These are phyloP conservation scores for Gelatoporia subvermispora DNA, from an alignment of 768 basidiomycete genomes.

Conservation along the genomic window DNA sequence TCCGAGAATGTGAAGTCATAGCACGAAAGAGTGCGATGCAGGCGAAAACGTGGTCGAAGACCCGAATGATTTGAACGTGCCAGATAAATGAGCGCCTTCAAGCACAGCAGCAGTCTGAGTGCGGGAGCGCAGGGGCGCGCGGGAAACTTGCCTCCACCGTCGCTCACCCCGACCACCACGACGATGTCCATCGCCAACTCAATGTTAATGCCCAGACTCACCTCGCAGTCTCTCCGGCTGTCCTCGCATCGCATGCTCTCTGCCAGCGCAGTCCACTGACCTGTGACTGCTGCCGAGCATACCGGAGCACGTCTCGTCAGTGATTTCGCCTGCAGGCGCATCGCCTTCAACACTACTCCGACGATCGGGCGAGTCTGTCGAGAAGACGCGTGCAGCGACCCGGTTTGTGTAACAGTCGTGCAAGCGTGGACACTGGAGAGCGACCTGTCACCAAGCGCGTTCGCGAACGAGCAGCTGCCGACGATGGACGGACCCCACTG, in stretches of 20 bases:
- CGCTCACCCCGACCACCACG: no score
- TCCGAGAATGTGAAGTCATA: no score
- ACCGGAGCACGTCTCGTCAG: constrained; percentile 66
- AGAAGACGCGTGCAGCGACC: constrained; percentile 70
- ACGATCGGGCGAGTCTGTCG: constrained; percentile 63
- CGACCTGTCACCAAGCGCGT: constrained; percentile 89
- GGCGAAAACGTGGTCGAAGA: no score
- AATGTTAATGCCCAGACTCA: not conserved
- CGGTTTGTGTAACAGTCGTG: constrained; percentile 90
- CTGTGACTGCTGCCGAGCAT: constrained; percentile 79
- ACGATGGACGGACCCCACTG: constrained; percentile 89
- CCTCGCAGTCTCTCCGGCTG: not conserved
- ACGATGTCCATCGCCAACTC: not conserved
- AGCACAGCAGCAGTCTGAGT: no score
- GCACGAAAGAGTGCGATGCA: no score
- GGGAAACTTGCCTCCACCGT: no score
- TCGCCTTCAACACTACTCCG: constrained; percentile 59
- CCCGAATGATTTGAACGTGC: no score
- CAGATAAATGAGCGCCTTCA: no score
- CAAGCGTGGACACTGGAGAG: constrained; percentile 91
- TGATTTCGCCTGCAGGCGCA: constrained; percentile 43
- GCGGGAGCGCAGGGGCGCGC: no score
- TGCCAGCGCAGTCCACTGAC: constrained; percentile 37
- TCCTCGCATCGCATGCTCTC: constrained; percentile 22
- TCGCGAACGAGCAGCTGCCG: constrained; percentile 72